Conservation (phyloP, 768 basidiomycete species). For the Lactarius vividus region DNA sequence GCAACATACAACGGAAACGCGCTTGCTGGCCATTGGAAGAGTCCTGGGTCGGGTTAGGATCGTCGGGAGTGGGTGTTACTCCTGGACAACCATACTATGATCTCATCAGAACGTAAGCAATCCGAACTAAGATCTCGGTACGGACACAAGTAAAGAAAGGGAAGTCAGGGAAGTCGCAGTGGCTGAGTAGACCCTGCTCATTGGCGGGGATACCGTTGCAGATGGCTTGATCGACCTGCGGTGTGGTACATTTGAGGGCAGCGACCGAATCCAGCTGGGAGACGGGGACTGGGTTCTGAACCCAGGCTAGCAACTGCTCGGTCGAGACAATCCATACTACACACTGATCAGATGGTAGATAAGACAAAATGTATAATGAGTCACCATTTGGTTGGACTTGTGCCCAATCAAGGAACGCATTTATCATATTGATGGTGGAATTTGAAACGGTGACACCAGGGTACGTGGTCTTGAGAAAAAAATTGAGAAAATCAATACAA, state of each 20-base stretch:
- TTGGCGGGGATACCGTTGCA: conserved; percentile 77
- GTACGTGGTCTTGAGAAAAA: conserved; percentile 43
- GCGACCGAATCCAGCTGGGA: conserved; percentile 52
- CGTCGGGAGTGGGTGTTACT: conserved; percentile 47
- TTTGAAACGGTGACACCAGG: conserved; percentile 53
- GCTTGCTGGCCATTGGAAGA: conserved; percentile 42
- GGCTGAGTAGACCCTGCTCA: conserved; percentile 56
- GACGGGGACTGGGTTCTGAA: conserved; percentile 62
- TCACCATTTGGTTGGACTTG: conserved; percentile 63
- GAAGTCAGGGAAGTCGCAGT: conserved; percentile 69
- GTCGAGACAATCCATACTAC: conserved; percentile 73
- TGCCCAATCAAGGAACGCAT: conserved; percentile 78
- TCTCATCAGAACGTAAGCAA: neutral
- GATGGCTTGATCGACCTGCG: conserved; percentile 56
- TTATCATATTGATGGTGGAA: conserved; percentile 71
- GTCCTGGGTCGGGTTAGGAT: conserved; percentile 67
- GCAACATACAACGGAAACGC: conserved; percentile 54
- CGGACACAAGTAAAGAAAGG: conserved; percentile 77
- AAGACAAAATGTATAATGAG: conserved; percentile 21
- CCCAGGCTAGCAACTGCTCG: conserved; percentile 72
- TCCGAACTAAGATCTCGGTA: conserved; percentile 23
- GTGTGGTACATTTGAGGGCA: conserved; percentile 62
- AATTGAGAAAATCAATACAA: neutral
- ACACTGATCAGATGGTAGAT: neutral
- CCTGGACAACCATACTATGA: conserved; percentile 71